Conservation (phyloP, 345 rosid genomes). For the Crucihimalaya himalaica region DNA sequence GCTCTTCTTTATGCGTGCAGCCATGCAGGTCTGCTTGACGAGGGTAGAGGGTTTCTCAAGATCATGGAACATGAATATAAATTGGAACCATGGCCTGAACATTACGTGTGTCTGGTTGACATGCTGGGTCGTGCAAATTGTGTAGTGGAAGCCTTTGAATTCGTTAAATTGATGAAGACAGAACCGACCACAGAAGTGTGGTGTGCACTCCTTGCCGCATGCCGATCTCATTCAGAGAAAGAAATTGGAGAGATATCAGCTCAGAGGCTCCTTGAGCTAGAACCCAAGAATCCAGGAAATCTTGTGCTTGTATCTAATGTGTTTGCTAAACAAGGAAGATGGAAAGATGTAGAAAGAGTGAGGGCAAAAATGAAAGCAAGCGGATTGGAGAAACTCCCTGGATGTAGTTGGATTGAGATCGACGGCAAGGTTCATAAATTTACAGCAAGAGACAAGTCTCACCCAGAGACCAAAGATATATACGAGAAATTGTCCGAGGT, state of each 20-base stretch:
- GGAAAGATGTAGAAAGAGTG: slow-evolving; percentile 68
- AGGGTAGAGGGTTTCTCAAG: slow-evolving; percentile 61
- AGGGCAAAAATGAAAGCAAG: slow-evolving; percentile 67
- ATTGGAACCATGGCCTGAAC: slow-evolving; percentile 88
- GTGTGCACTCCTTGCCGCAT: slow-evolving; percentile 85
- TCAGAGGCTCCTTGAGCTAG: slow-evolving; percentile 56
- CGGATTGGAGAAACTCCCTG: slow-evolving; percentile 81
- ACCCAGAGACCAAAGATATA: slow-evolving; percentile 60
- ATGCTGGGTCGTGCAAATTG: slow-evolving; percentile 80
- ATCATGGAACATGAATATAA: slow-evolving; percentile 62
- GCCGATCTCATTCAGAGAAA: slow-evolving; percentile 69
- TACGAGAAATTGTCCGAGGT: slow-evolving; percentile 56
- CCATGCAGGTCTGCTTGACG: slow-evolving; percentile 72
- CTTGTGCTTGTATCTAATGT: slow-evolving; percentile 80
- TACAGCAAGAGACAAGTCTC: slow-evolving; percentile 79
- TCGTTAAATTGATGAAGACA: slow-evolving; percentile 62
- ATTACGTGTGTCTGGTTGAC: slow-evolving; percentile 79
- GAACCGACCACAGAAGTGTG: slow-evolving; percentile 78
- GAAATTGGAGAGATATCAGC: slow-evolving; percentile 70
- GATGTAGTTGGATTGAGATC: slow-evolving; percentile 89
- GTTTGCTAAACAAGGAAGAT: slow-evolving; percentile 69
- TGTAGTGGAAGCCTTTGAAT: slow-evolving; percentile 70
- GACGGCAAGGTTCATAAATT: slow-evolving; percentile 67
- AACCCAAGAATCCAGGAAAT: slow-evolving; percentile 70
- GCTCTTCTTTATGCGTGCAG: slow-evolving; percentile 84